These are phyloP conservation scores for Larix kaempferi DNA, from an alignment of 75 land plant genomes.

Conservation along the genomic window DNA sequence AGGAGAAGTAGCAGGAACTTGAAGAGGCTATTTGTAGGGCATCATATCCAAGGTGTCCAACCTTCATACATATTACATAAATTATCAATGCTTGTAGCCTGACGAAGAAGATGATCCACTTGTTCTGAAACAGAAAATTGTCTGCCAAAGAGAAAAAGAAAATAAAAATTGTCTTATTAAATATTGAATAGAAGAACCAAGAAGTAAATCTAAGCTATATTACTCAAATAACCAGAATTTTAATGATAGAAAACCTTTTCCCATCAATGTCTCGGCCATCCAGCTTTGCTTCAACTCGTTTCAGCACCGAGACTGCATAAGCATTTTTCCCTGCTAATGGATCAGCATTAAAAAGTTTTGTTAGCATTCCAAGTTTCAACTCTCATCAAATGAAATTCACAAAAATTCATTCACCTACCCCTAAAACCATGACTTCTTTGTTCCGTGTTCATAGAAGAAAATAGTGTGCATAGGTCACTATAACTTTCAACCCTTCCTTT, in stretches of 20 bases:
- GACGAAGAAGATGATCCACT: slow-evolving; percentile 86
- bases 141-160: slow-evolving; percentile 38
- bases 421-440: slow-evolving; percentile 16
- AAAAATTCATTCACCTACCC: slow-evolving; percentile 26
- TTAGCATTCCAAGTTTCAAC: not conserved
- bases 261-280: slow-evolving; percentile 76
- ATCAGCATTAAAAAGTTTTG: not conserved
- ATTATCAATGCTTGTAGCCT: slow-evolving; percentile 92
- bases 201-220: not conserved
- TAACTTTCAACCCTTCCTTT: slow-evolving; percentile 8
- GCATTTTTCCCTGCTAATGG: slow-evolving; percentile 70
- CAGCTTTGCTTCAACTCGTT: slow-evolving; percentile 77
- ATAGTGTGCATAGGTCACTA: not conserved
- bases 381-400: not conserved
- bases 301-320: slow-evolving; percentile 87
- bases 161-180: not conserved
- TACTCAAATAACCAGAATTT: not conserved
- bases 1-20: not conserved
- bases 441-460: slow-evolving; percentile 14
- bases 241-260: slow-evolving; percentile 49
- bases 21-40: not conserved
- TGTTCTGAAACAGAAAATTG: slow-evolving; percentile 72
- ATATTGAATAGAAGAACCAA: not conserved
- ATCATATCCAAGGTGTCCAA: slow-evolving; percentile 99
- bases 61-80: slow-evolving; percentile 99